Evolutionary conservation across 1,139 yeast genomes (phyloP), one percentile per base, ranked within the genome.

Genomic region (Taphrina confusa): DNA sequence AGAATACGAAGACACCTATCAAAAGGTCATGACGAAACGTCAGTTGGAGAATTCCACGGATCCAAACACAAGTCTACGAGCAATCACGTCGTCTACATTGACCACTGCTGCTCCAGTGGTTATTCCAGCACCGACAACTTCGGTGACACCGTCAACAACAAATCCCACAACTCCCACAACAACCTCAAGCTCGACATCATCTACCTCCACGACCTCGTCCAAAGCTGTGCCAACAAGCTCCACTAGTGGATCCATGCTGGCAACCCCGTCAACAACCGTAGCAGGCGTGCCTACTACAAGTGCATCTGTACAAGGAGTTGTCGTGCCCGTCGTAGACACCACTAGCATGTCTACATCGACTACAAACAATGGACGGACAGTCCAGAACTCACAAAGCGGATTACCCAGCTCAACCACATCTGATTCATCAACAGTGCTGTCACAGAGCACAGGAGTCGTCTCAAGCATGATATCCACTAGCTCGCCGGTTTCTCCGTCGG

Each of bases 1-100:
- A 2, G 30, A 20, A 27, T 47, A 47, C 20, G n/a, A 47, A 33
- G 40, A n/a, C 16, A 6, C 36, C 3, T 28, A 33, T 11, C 52
- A 33, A 33, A 31, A 4, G 23, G 52, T 20, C 9, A 18, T 47
- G 8, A 4, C 23, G 22, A 47, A 47, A 28, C 27, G 52, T n/a
- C 47, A 42, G 20, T 8, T 31, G 31, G 52, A 34, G 20, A 47
- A 47, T 47, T 20, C 52, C 14, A 33, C 52, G n/a, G 23, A n/a
- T 14, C 12, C 42, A 22, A 47, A 40, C 8, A 33, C 52, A 20
- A 16, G 30, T 6, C 4, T 22, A 8, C n/a, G n/a, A n/a, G 33
- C 18, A 12, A 27, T 4, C 11, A 12, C 20, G 6, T 1, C 37
- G 30, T 12, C 20, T 2, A 6, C 18, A 18, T 18, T 18, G 18